These are phyloP conservation scores for Fusarium musae DNA, from an alignment of 2,329 filamentous ascomycete genomes.

Conservation along the genomic window DNA sequence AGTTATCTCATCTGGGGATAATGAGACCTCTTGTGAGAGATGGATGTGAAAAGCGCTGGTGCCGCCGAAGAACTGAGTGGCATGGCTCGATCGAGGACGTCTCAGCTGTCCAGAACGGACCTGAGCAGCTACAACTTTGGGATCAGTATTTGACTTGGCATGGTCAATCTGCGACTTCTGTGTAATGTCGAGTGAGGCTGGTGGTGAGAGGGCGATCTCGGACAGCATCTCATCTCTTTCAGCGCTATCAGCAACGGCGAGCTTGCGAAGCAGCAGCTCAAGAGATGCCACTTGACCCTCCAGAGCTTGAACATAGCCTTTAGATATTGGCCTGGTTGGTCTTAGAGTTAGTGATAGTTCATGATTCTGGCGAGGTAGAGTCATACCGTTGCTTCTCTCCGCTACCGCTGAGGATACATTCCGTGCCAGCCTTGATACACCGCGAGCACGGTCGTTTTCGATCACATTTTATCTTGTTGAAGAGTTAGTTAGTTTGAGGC, in stretches of 20 bases:
- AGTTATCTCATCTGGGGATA: conserved; percentile 24
- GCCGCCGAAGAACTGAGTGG: conserved; percentile 60
- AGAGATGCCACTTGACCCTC: conserved; percentile 59
- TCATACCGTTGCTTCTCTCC: conserved; percentile 56
- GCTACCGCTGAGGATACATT: conserved; percentile 54
- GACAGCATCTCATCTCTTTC: conserved; percentile 57
- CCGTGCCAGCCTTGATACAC: conserved; percentile 56
- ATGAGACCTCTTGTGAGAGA: conserved; percentile 44
- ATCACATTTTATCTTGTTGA: conserved; percentile 62
- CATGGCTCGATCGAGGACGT: conserved; percentile 53
- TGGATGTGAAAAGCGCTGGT: conserved; percentile 59
- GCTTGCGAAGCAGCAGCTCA: conserved; percentile 57
- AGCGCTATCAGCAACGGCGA: conserved; percentile 53
- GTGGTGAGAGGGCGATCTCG: conserved; percentile 47
- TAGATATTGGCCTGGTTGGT: conserved; percentile 54
- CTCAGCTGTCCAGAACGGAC: conserved; percentile 51
- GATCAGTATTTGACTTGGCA: conserved; percentile 43
- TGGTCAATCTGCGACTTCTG: conserved; percentile 31
- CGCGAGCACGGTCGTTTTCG: conserved; percentile 61
- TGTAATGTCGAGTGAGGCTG: conserved; percentile 26
- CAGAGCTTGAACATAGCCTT: conserved; percentile 59
- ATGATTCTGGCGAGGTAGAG: not conserved
- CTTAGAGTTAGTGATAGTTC: not conserved
- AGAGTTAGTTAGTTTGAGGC: not conserved
- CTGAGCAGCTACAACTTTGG: conserved; percentile 48